phyloP scores from a whole-genome alignment of 192 early-diverging fungal species.

The Polychytrium aggregatum region DNA sequence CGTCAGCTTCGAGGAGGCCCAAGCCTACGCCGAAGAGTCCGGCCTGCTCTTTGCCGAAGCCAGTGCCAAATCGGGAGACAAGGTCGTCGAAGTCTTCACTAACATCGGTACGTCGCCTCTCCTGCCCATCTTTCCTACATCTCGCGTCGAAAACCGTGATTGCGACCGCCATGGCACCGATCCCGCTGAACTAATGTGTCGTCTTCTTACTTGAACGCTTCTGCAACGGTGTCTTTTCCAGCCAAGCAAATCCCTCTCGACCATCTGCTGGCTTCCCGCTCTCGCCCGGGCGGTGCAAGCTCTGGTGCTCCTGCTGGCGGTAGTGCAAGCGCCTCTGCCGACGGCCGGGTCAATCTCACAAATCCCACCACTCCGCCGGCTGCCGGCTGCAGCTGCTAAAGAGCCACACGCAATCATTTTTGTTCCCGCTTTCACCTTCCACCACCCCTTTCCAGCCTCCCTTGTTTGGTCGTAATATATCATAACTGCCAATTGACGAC shows the following conservation, averaged over 20 bases:
- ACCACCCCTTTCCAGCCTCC: too few relatives aligned
- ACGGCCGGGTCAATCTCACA: constrained; percentile 28
- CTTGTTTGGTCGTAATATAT: too few relatives aligned
- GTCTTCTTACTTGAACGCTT: not conserved
- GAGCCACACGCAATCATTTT: too few relatives aligned
- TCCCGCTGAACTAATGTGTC: not conserved
- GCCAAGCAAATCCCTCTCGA: constrained; percentile 51
- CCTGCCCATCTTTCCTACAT: not conserved
- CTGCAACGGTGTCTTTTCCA: constrained; percentile 4
- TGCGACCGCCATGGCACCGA: not conserved
- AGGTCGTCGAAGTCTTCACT: constrained; percentile 80
- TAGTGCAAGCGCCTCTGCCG: constrained; percentile 7
- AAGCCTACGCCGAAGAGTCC: constrained; percentile 62
- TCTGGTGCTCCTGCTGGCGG: constrained; percentile 3
- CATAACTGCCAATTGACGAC: too few relatives aligned
- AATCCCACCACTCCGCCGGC: too few relatives aligned
- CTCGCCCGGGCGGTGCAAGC: constrained; percentile 22
- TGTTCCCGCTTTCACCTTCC: too few relatives aligned
- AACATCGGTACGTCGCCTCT: constrained; percentile 55
- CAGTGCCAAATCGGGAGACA: constrained; percentile 71
- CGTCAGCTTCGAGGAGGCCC: constrained; percentile 62
- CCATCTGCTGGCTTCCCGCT: constrained; percentile 23
- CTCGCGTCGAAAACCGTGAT: not conserved
- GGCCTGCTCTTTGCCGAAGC: constrained; percentile 84
- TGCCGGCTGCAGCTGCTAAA: too few relatives aligned